Conservation (phyloP, 2,329 filamentous ascomycete genomes). For the Trichoderma breve region DNA sequence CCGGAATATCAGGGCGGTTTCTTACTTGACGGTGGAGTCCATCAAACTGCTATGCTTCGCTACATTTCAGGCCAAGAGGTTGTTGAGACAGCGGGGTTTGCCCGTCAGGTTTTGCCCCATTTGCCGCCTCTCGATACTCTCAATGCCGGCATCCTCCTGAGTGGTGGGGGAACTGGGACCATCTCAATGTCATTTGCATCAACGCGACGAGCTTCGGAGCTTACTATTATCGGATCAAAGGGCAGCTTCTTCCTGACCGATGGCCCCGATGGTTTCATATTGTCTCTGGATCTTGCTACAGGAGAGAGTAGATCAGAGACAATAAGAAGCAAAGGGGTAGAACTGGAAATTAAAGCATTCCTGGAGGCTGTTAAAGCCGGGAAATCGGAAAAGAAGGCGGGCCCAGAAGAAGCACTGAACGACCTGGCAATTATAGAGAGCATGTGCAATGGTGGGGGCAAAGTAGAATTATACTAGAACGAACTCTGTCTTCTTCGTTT, state of each 20-base stretch:
- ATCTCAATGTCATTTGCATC: slow-evolving; percentile 15
- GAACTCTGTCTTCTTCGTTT: background rate
- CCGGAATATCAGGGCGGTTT: slow-evolving; percentile 10
- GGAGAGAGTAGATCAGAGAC: slow-evolving; percentile 3
- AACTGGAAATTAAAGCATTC: slow-evolving; percentile 8
- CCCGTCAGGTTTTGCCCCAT: slow-evolving; percentile 5
- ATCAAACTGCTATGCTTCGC: slow-evolving; percentile 12
- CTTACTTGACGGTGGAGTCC: slow-evolving; percentile 10
- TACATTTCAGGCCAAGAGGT: slow-evolving; percentile 10
- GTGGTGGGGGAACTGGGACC: slow-evolving; percentile 3
- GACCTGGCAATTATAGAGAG: slow-evolving; percentile 11
- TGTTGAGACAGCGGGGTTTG: slow-evolving; percentile 6
- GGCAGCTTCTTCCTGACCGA: slow-evolving; percentile 2
- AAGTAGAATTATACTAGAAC: background rate
- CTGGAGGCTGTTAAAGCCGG: background rate
- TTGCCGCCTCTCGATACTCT: slow-evolving; percentile 11
- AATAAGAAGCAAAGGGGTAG: background rate
- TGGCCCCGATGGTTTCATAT: background rate
- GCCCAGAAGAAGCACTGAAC: slow-evolving; percentile 14
- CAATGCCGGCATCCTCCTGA: slow-evolving; percentile 1
- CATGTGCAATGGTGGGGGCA: slow-evolving; percentile 7
- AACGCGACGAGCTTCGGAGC: background rate
- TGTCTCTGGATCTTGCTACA: background rate
- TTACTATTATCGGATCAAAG: background rate
- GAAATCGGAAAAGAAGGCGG: background rate